Percentiles rank a stretch among this genome's conserved stretches.
Conservation (phyloP, 2,329 filamentous ascomycete species). For the Celoporthe dispersa region DNA sequence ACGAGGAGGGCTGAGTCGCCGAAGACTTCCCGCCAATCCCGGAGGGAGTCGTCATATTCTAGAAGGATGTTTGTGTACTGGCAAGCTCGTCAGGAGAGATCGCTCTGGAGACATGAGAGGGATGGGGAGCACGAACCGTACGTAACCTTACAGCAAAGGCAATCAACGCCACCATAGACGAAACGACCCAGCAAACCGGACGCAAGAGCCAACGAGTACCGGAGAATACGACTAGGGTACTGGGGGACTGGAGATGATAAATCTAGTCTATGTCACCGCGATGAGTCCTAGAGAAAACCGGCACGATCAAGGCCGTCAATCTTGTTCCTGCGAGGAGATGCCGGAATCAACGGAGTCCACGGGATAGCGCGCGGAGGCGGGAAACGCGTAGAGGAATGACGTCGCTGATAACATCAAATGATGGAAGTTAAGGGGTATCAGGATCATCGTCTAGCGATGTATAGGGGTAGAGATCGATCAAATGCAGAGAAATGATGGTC, state of each 20-base stretch:
- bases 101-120: background rate
- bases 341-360: background rate
- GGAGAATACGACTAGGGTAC: no score
- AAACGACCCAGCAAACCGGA: background rate
- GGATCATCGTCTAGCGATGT: conserved; percentile 3
- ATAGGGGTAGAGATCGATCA: background rate
- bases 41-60: conserved; percentile 39
- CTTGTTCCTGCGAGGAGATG: background rate
- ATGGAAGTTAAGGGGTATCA: background rate
- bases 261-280: background rate
- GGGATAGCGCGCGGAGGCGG: background rate
- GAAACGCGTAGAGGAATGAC: conserved; percentile 9
- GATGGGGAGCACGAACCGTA: conserved; percentile 3
- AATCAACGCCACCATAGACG: conserved; percentile 1
- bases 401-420: conserved; percentile 11
- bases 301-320: background rate
- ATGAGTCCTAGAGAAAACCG: background rate
- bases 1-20: conserved; percentile 45
- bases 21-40: conserved; percentile 57
- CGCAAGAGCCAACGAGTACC: background rate
- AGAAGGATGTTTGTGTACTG: background rate
- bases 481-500: background rate
- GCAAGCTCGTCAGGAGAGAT: background rate
- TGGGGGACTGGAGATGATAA: background rate
- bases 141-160: background rate